Base-by-base conservation (phyloP, 768 basidiomycete species). In the Termitomyces sp. region DNA sequence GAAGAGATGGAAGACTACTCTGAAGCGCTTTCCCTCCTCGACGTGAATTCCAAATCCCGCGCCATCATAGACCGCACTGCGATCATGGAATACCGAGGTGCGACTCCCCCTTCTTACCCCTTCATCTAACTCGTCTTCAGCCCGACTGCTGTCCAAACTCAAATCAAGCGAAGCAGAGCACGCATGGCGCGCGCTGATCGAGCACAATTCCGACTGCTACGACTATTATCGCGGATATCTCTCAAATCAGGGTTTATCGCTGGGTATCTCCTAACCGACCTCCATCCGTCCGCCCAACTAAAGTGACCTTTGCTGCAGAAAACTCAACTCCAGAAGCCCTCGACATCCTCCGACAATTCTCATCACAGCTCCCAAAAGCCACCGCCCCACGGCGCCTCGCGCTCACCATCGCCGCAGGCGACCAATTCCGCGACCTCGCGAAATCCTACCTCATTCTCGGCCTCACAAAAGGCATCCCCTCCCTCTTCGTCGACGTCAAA, bases 401-500 rank as follows among this genome's bases (percentile, higher is more conserved):
- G 5, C 80, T 99, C 2, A 78, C 78, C 5, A 73, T 94, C 51
- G 80, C 90, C 0, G 66, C 78, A 16, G 89, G 84, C 22, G 84
- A 87, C 20, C 74, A 80, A 22, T 98, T 98, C 75, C 80, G 75
- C 53, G 70, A 76, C 31, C 76, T 89, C 12, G 82, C 82, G 6
- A 76, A 78, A 56, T 72, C 79, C 4, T 98, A 98, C 70, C 72
- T 98, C 48, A 66, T 79, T 6, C 75, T 78, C 4, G 89, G 83
- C 9, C 76, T 99, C 13, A 79, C 77, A 42, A 92, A 91, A 67
- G 96, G 95, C 62, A 79, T 98, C 39, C 97, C 97, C 2, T 97
- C 94, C 2, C 76, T 98, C 2, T 99, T 98, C 66, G 84, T 88
- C 18, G 95, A 98, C 71, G 66, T 98, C 69, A 98, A 98, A 69